These are phyloP conservation scores for Lumnitzera littorea DNA, from an alignment of 345 rosid genomes.

Conservation along the genomic window DNA sequence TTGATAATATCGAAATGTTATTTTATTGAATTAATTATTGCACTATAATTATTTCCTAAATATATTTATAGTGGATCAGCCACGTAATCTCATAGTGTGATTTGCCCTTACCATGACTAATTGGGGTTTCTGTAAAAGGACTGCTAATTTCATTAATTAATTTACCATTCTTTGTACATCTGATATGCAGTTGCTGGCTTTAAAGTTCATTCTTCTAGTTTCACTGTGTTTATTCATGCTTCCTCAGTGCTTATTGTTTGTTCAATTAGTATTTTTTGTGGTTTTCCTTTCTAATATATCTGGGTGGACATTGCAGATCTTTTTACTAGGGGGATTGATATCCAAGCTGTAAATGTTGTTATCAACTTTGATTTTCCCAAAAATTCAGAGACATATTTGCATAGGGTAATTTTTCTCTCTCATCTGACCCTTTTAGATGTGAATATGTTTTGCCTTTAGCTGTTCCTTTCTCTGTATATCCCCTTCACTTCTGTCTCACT, in stretches of 20 bases:
- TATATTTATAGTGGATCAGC: no score
- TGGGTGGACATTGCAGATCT: conserved; percentile 53
- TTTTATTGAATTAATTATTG: no score
- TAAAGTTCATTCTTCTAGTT: no score
- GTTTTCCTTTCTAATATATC: background rate
- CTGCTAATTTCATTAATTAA: no score
- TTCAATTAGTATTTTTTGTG: background rate
- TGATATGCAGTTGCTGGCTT: no score
- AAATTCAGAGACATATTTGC: conserved; percentile 96
- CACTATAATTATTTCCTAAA: no score
- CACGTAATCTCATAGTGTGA: no score
- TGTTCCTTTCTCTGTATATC: background rate
- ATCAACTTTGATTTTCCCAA: conserved; percentile 97
- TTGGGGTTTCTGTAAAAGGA: no score
- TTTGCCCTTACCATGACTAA: no score
- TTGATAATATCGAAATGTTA: no score
- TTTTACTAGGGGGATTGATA: conserved; percentile 98
- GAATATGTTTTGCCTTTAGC: conserved; percentile 13
- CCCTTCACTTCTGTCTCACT: background rate
- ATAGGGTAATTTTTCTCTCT: conserved; percentile 57
- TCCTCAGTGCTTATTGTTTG: background rate
- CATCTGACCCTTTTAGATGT: conserved; percentile 21
- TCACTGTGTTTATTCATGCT: background rate
- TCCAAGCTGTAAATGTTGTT: conserved; percentile 99
- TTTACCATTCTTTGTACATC: no score